Evolutionary conservation across 1,284 basidiomycete species (phyloP).

Genomic region (Sphaerobolus stellatus): DNA sequence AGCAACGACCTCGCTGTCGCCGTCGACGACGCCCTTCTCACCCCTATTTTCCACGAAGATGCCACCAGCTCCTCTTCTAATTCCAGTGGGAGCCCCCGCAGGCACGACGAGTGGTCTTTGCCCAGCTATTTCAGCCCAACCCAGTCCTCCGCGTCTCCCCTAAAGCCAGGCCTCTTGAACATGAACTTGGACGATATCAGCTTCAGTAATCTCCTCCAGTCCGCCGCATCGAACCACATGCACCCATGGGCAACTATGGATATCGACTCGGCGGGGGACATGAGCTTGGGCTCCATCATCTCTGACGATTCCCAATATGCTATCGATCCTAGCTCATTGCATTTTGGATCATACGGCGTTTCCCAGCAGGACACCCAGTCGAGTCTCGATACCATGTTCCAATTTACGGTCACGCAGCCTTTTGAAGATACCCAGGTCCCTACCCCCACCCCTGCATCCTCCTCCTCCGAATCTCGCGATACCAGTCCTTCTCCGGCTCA

Average conservation of each 20-base stretch:
- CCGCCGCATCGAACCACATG: neutral
- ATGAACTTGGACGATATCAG: neutral
- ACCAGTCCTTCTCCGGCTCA: constrained; percentile 15
- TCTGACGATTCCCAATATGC: constrained; percentile 18
- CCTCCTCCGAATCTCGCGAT: constrained; percentile 7
- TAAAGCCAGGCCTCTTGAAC: neutral
- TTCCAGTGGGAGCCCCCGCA: constrained; percentile 11
- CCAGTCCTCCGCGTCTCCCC: neutral
- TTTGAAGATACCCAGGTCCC: constrained; percentile 21
- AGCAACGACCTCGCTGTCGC: too few relatives aligned
- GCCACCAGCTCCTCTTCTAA: constrained; percentile 8
- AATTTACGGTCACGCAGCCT: constrained; percentile 40
- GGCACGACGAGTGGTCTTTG: constrained; percentile 9
- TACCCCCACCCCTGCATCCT: constrained; percentile 9
- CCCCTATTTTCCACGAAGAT: constrained; percentile 3
- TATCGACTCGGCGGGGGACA: constrained; percentile 5
- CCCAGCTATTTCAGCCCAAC: neutral
- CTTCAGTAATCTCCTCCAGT: neutral
- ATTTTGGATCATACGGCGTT: constrained; percentile 36
- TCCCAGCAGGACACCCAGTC: neutral
- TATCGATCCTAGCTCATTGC: constrained; percentile 61
- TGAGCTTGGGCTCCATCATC: constrained; percentile 5
- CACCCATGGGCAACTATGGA: constrained; percentile 7
- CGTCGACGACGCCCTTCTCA: constrained; percentile 10
- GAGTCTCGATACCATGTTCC: constrained; percentile 25